A percentile compares a stretch with the other conserved stretches of the same genome.
Evolutionary conservation across 139 green algal species (phyloP).

Genomic region (Pleodorina starrii): DNA sequence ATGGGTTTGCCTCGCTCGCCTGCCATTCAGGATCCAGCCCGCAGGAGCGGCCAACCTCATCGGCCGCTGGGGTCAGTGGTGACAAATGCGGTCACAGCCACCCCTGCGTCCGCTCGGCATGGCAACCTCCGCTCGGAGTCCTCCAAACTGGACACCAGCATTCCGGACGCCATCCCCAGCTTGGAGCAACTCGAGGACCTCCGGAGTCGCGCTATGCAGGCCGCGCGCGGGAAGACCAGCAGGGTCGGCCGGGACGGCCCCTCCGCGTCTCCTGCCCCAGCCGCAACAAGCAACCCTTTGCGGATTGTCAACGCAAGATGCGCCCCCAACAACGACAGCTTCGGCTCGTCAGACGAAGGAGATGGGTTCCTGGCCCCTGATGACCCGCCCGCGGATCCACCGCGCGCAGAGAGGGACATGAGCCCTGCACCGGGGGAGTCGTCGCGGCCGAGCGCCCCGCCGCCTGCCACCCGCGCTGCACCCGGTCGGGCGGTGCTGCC

Average conservation of each 20-base stretch:
- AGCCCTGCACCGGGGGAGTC: too few relatives aligned
- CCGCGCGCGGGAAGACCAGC: background rate
- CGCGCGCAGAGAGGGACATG: too few relatives aligned
- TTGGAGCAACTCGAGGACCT: conserved; percentile 18
- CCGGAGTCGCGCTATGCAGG: conserved; percentile 7
- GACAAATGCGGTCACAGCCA: background rate
- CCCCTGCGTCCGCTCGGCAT: background rate
- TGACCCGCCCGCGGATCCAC: too few relatives aligned
- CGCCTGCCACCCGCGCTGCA: too few relatives aligned
- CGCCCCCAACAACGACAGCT: too few relatives aligned
- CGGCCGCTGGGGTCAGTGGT: background rate
- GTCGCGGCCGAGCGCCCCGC: too few relatives aligned
- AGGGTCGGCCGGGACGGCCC: background rate
- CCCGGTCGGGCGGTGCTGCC: background rate
- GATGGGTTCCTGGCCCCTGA: too few relatives aligned
- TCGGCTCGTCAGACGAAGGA: too few relatives aligned
- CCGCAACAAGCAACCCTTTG: background rate
- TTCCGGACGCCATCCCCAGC: conserved; percentile 24
- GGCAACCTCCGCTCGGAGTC: background rate
- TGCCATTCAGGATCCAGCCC: background rate
- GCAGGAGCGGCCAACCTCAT: background rate
- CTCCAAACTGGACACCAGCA: background rate
- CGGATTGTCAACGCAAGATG: too few relatives aligned
- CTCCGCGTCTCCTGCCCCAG: too few relatives aligned
- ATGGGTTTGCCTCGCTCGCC: too few relatives aligned